Evolutionary conservation across 2,329 filamentous ascomycete species (phyloP).

Genomic region (Phoma sp.): DNA sequence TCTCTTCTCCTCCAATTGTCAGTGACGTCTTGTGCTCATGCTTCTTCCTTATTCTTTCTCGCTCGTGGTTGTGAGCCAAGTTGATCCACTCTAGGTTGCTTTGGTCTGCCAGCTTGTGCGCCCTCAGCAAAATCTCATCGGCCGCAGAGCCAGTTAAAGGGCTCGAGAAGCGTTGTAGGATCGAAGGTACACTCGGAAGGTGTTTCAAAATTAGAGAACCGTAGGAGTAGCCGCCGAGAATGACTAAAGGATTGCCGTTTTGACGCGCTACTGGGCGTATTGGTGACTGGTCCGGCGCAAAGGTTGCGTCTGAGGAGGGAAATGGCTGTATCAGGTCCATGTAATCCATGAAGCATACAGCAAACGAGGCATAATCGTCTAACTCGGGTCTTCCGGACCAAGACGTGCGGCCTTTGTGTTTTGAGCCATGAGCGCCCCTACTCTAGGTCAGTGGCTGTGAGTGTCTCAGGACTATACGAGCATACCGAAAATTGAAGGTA

Average conservation of each 20-base stretch:
- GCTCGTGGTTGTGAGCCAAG: conserved; percentile 28
- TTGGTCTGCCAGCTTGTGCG: conserved; percentile 70
- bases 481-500: conserved; percentile 90
- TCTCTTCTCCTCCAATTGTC: conserved; percentile 57
- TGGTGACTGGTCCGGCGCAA: conserved; percentile 25
- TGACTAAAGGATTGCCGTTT: conserved; percentile 35
- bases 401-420: conserved; percentile 72
- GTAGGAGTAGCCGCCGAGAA: conserved; percentile 88
- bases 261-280: conserved; percentile 6
- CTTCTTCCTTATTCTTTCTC: conserved; percentile 37
- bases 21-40: conserved; percentile 36
- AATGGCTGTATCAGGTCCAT: conserved; percentile 60
- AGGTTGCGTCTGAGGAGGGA: conserved; percentile 21
- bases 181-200: conserved; percentile 64
- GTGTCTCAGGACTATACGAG: neutral
- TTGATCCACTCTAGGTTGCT: conserved; percentile 59
- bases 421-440: conserved; percentile 77
- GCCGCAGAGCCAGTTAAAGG: conserved; percentile 63
- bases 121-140: conserved; percentile 73
- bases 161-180: conserved; percentile 66
- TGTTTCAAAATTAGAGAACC: conserved; percentile 81
- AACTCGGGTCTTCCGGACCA: conserved; percentile 86
- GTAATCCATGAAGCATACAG: conserved; percentile 81
- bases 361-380: conserved; percentile 80
- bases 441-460: conserved; percentile 1